Conservation (phyloP, 2,329 filamentous ascomycete species). For the Emmonsia crescens region DNA sequence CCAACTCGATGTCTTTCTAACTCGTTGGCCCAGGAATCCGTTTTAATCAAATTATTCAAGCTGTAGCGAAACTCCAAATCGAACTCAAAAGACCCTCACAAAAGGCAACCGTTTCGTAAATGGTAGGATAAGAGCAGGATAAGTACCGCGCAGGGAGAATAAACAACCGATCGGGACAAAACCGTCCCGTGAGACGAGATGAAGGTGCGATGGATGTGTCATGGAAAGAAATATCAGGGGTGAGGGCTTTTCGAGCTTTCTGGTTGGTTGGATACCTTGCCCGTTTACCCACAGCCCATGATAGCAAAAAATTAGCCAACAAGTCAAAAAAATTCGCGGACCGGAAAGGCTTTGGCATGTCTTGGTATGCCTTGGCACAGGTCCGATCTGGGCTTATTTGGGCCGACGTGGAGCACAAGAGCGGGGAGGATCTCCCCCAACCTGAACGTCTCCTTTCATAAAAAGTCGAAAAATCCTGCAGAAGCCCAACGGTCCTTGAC, state of each 20-base stretch:
- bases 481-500: not conserved
- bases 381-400: not conserved
- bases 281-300: not conserved
- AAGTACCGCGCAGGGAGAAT: not conserved
- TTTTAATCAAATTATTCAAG: not conserved
- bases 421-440: not conserved
- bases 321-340: not conserved
- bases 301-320: too few species aligned
- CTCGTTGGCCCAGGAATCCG: not conserved
- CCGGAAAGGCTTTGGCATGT: not conserved
- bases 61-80: not conserved
- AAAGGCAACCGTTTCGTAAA: not conserved
- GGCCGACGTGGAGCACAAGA: not conserved
- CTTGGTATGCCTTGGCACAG: not conserved
- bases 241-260: not conserved
- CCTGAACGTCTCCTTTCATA: not conserved
- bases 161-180: not conserved
- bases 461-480: not conserved
- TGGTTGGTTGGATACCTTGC: not conserved
- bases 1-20: not conserved
- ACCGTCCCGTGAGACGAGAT: not conserved
- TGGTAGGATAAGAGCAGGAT: not conserved
- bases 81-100: not conserved
- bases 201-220: not conserved
- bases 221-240: not conserved